These are phyloP conservation scores for Alloteropsis semialata DNA, from an alignment of 176 grass and related monocot genomes.

Conservation along the genomic window DNA sequence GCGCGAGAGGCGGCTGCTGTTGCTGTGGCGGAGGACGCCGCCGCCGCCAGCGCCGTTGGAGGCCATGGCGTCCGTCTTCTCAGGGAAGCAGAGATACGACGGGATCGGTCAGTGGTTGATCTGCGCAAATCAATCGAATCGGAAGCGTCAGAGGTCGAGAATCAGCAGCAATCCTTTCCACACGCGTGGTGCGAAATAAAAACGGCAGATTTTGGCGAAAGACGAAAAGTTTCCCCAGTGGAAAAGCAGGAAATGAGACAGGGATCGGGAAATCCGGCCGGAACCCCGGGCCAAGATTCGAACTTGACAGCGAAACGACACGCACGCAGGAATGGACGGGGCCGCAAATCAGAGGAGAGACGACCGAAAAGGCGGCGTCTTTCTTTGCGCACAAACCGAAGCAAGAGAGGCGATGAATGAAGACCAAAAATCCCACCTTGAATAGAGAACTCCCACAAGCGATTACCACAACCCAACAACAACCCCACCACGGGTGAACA, in stretches of 20 bases:
- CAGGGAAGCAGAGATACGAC: not conserved
- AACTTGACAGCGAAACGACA: not conserved
- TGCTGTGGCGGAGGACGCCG: slow-evolving; percentile 48
- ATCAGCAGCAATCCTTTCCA: too few relatives aligned
- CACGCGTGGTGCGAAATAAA: not conserved
- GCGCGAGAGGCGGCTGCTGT: slow-evolving; percentile 49
- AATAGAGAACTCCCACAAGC: not conserved
- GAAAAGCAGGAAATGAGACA: slow-evolving; percentile 5
- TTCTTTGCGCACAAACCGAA: not conserved
- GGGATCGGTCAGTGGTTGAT: slow-evolving; percentile 32
- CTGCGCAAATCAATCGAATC: slow-evolving; percentile 24
- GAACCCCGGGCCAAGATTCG: slow-evolving; percentile 20
- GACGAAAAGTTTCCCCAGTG: not conserved
- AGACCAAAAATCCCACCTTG: slow-evolving; percentile 1
- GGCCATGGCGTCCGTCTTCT: slow-evolving; percentile 25
- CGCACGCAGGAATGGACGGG: not conserved
- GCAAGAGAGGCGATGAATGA: not conserved
- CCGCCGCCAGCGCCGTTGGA: slow-evolving; percentile 35
- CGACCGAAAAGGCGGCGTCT: not conserved
- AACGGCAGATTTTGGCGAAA: slow-evolving; percentile 16
- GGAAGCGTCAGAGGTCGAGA: not conserved
- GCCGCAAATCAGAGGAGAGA: not conserved
- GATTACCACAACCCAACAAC: not conserved
- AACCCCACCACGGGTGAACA: not conserved
- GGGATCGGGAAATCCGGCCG: not conserved